These are phyloP conservation scores for Geotrichum carabidarum DNA, from an alignment of 1,139 yeast genomes.

Conservation along the genomic window DNA sequence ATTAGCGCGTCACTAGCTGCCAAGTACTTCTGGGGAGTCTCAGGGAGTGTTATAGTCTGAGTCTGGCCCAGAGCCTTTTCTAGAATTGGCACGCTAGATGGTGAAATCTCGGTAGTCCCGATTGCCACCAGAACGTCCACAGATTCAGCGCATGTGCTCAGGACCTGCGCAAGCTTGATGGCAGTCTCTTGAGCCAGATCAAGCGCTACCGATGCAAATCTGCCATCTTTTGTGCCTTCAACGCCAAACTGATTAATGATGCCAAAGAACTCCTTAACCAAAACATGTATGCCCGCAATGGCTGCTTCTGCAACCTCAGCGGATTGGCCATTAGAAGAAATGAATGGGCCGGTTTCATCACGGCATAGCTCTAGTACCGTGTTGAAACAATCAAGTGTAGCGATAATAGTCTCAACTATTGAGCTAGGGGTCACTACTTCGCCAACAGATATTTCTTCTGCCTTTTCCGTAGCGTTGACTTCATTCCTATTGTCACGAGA, in stretches of 20 bases:
- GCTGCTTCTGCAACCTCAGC: not conserved
- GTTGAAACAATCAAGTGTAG: conserved; percentile 11
- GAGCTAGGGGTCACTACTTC: conserved; percentile 13
- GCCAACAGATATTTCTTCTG: conserved; percentile 2
- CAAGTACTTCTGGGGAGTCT: conserved; percentile 23
- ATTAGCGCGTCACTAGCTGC: conserved; percentile 28
- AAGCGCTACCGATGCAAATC: not conserved
- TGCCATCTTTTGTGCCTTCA: not conserved
- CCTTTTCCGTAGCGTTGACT: conserved; percentile 12
- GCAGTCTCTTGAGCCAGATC: not conserved
- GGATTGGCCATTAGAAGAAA: conserved; percentile 3
- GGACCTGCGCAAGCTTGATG: conserved; percentile 12
- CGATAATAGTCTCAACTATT: conserved; percentile 15
- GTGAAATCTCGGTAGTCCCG: conserved; percentile 3
- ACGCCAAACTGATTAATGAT: conserved; percentile 1
- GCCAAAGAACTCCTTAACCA: not conserved
- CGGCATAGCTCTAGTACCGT: conserved; percentile 11
- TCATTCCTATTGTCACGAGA: not conserved
- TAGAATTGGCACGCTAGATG: not conserved
- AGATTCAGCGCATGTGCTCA: conserved; percentile 11
- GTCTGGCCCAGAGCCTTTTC: not conserved
- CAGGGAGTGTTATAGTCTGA: conserved; percentile 20
- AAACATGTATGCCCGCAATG: not conserved
- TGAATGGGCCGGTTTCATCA: conserved; percentile 3
- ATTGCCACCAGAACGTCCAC: conserved; percentile 1